These are phyloP conservation scores for Penicillium sp. DNA, from an alignment of 2,329 filamentous ascomycete genomes.

Conservation along the genomic window DNA sequence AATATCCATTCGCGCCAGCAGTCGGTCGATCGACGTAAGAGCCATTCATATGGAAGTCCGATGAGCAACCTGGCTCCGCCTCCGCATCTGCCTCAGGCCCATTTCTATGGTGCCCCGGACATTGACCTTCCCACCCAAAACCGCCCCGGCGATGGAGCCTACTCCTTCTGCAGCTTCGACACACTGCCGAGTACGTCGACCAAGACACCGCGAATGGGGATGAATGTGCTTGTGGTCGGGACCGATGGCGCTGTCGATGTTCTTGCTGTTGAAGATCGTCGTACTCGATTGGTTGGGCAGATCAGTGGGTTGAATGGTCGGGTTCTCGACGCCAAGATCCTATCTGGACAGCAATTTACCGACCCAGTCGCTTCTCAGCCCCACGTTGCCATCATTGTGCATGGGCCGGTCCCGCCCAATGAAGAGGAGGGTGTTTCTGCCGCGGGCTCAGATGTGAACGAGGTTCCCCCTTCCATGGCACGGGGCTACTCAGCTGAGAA, in stretches of 20 bases:
- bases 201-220: constrained; percentile 41
- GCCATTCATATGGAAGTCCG: constrained; percentile 40
- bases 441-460: constrained; percentile 38
- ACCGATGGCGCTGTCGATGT: constrained; percentile 80
- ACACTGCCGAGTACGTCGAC: constrained; percentile 56
- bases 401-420: constrained; percentile 68
- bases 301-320: constrained; percentile 77
- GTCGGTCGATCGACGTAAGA: constrained; percentile 42
- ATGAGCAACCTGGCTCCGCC: constrained; percentile 53
- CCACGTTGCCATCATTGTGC: constrained; percentile 75
- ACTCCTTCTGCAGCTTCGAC: constrained; percentile 82
- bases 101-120: constrained; percentile 76
- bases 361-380: constrained; percentile 64
- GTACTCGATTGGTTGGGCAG: constrained; percentile 68
- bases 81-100: constrained; percentile 73
- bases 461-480: constrained; percentile 32
- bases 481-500: constrained; percentile 24
- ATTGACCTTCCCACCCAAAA: constrained; percentile 56
- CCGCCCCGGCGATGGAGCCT: constrained; percentile 53
- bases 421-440: constrained; percentile 42
- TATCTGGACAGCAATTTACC: constrained; percentile 65
- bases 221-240: constrained; percentile 74
- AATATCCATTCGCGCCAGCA: constrained; percentile 40
- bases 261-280: constrained; percentile 70
- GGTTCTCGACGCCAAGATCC: constrained; percentile 78